phyloP scores from a whole-genome alignment of 805 yeast species.

The Candida pini region DNA sequence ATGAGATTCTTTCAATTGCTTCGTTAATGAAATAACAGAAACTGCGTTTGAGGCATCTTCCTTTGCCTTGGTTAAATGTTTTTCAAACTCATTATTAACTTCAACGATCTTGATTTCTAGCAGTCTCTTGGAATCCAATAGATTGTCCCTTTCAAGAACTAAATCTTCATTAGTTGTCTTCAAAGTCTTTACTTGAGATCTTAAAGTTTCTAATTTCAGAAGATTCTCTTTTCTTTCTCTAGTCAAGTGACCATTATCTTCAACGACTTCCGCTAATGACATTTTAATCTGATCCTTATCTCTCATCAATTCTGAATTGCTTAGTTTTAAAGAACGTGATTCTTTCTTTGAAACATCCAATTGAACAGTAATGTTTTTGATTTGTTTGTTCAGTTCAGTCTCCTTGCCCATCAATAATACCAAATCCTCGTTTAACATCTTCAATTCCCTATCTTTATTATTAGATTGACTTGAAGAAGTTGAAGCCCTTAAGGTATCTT shows the following conservation, averaged over 20 bases:
- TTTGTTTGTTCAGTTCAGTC: constrained; percentile 56
- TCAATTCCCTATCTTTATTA: constrained; percentile 44
- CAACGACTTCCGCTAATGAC: constrained; percentile 35
- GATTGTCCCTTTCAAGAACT: constrained; percentile 54
- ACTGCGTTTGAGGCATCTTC: constrained; percentile 27
- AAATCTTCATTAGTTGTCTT: constrained; percentile 57
- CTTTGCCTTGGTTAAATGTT: constrained; percentile 28
- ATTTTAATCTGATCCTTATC: constrained; percentile 39
- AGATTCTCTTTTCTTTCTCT: constrained; percentile 41
- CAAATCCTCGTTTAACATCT: constrained; percentile 47
- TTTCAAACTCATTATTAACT: constrained; percentile 34
- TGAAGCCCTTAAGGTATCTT: constrained; percentile 31
- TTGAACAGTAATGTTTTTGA: constrained; percentile 56
- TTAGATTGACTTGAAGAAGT: constrained; percentile 24
- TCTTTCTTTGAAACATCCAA: constrained; percentile 49
- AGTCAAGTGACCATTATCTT: constrained; percentile 36
- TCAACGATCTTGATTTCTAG: constrained; percentile 41
- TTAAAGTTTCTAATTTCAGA: constrained; percentile 38
- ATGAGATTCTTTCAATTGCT: constrained; percentile 32
- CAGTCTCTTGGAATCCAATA: constrained; percentile 44
- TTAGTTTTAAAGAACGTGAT: constrained; percentile 34
- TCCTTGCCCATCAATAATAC: constrained; percentile 55
- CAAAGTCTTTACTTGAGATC: constrained; percentile 50
- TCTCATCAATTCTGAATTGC: constrained; percentile 32
- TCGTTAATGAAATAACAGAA: constrained; percentile 24